Evolutionary conservation across 129 eudicot genomes (phyloP).

Genomic region (Ambrosia trifida): DNA sequence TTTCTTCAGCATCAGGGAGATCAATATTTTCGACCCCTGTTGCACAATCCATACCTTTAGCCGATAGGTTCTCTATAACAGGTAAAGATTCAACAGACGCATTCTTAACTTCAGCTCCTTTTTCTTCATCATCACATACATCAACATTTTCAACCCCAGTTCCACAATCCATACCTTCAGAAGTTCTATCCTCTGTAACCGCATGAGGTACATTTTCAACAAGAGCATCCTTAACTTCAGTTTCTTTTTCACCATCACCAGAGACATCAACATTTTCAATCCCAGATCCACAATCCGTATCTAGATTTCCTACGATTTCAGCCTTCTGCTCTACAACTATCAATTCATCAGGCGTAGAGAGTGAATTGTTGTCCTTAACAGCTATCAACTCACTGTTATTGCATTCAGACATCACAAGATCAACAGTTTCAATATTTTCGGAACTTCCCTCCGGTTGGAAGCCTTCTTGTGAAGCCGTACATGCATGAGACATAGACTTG

Average conservation of each 20-base stretch:
- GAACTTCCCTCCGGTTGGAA: constrained; percentile 13
- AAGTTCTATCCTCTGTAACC: constrained; percentile 22
- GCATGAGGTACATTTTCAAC: constrained; percentile 19
- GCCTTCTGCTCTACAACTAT: constrained; percentile 6
- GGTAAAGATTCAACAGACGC: constrained; percentile 26
- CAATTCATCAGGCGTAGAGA: constrained; percentile 15
- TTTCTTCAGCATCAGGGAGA: constrained; percentile 33
- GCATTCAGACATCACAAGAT: constrained; percentile 21
- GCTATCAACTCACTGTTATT: constrained; percentile 18
- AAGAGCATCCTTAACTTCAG: constrained; percentile 24
- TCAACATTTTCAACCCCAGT: constrained; percentile 24
- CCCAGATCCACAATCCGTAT: constrained; percentile 22
- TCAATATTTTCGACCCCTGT: constrained; percentile 27
- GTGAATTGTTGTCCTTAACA: constrained; percentile 25
- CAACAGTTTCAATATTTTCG: constrained; percentile 23
- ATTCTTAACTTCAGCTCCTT: constrained; percentile 25
- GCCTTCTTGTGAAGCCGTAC: constrained; percentile 25
- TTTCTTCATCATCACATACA: constrained; percentile 28
- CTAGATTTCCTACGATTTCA: constrained; percentile 23
- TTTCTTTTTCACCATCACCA: constrained; percentile 30
- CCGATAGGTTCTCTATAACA: constrained; percentile 24
- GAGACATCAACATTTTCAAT: constrained; percentile 28
- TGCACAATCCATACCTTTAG: constrained; percentile 22
- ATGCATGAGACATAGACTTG: constrained; percentile 10
- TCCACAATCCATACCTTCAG: constrained; percentile 17